Evolutionary conservation across 1,284 basidiomycete genomes (phyloP), one percentile per base, ranked within the genome.

Genomic region (Peniophora sp.): DNA sequence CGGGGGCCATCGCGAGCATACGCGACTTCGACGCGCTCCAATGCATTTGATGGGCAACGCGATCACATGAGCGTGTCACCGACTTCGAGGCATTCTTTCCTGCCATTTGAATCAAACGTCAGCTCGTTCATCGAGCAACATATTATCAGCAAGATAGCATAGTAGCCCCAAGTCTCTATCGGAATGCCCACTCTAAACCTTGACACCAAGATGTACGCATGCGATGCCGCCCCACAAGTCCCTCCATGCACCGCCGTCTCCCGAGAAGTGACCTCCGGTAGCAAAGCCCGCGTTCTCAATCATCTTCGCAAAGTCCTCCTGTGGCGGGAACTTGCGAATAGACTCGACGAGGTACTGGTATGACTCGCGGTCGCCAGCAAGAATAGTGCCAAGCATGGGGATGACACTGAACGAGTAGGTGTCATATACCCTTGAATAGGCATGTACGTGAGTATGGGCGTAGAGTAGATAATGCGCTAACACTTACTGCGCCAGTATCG

Each of bases 261-360:
- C 82, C 62, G 92, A 83, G 50, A 70, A 69, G 63, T 76, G 64
- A 51, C 76, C 78, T 27, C 89, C 91, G 2, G 84, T 90, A 50
- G 80, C 67, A 69, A 96, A 94, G 0, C 92, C 92, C 22, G 89
- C 91, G 41, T 92, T 83, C 56, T 78, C 70, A 56, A 95, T 88
- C 94, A 99, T 91, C 62, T 82, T 71, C 12, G 94, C 89, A 69
- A 99, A 99, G 49, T 92, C 85, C 22, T 82, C 73, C 68, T 98
- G 96, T 19, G 83, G 75, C 32, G 96, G 96, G 76, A 99, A 99
- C 58, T 83, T 83, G 52, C 94, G 89, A 62, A 99, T 99, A 35
- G 94, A 97, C 70, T 99, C 97, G 49, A 99, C 92, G 43, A 99
- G 79, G 68, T 99, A 99, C 68, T 97, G 92, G 69, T 99, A 99